phyloP scores from a whole-genome alignment of 2,329 filamentous ascomycete genomes.

The Chrysosporium queenslandicum region DNA sequence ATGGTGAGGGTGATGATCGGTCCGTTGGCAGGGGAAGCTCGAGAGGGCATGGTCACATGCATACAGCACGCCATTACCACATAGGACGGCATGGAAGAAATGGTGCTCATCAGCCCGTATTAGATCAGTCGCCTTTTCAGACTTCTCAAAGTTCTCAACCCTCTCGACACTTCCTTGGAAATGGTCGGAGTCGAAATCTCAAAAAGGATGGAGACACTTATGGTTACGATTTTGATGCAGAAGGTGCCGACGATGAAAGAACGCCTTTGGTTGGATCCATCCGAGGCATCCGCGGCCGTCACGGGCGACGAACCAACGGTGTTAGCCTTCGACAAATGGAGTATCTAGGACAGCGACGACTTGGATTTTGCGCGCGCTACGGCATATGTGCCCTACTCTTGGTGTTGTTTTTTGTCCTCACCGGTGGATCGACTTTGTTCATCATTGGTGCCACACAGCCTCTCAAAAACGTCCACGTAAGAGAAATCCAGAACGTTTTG shows the following conservation, averaged over 20 bases:
- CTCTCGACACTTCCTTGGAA: slow-evolving; percentile 44
- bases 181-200: slow-evolving; percentile 45
- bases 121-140: slow-evolving; percentile 65
- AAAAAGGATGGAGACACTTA: slow-evolving; percentile 55
- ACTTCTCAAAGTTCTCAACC: slow-evolving; percentile 53
- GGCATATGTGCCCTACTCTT: slow-evolving; percentile 82
- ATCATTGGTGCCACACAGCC: slow-evolving; percentile 87
- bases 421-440: slow-evolving; percentile 78
- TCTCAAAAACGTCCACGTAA: slow-evolving; percentile 65
- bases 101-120: slow-evolving; percentile 57
- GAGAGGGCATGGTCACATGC: slow-evolving; percentile 49
- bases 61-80: slow-evolving; percentile 66
- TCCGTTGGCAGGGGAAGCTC: slow-evolving; percentile 51
- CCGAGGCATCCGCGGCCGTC: slow-evolving; percentile 48
- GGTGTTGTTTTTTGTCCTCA: slow-evolving; percentile 67
- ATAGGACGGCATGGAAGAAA: slow-evolving; percentile 68
- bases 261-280: slow-evolving; percentile 69
- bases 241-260: slow-evolving; percentile 74
- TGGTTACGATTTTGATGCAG: slow-evolving; percentile 72
- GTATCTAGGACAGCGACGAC: slow-evolving; percentile 56
- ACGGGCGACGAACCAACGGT: slow-evolving; percentile 45
- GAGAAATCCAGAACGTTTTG: slow-evolving; percentile 77
- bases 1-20: slow-evolving; percentile 58
- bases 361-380: slow-evolving; percentile 60
- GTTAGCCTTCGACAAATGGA: slow-evolving; percentile 60